Percentiles rank a stretch among this genome's conserved stretches.
Evolutionary conservation across 2,329 filamentous ascomycete species (phyloP).

Genomic region (Conoideocrella luteorostrata): DNA sequence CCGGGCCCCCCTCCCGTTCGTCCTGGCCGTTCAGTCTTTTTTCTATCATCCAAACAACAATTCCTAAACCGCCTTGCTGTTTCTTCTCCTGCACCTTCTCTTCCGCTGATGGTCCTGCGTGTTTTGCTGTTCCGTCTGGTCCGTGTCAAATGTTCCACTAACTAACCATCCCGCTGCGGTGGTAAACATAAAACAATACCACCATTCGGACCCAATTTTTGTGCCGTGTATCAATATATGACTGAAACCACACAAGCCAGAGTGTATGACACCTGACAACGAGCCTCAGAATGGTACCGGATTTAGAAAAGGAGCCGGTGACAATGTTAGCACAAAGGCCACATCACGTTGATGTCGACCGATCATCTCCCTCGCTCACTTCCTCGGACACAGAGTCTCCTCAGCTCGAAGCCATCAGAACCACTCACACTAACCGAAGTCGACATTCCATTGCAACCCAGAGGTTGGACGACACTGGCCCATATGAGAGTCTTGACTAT

Average conservation of each 20-base stretch:
- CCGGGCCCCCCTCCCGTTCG: no score
- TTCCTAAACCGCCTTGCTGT: no score
- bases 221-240: not conserved
- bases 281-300: conserved; percentile 5
- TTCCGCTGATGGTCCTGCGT: no score
- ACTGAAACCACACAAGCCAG: no score
- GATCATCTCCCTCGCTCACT: not conserved
- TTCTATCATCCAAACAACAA: no score
- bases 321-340: not conserved
- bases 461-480: conserved; percentile 16
- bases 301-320: conserved; percentile 1
- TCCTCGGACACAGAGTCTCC: conserved; percentile 1
- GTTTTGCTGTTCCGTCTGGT: no score
- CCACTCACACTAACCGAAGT: conserved; percentile 13
- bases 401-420: conserved; percentile 1
- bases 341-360: not conserved
- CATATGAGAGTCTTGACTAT: conserved; percentile 30
- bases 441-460: conserved; percentile 12
- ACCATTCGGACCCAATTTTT: not conserved
- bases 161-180: not conserved
- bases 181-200: not conserved
- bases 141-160: no score
- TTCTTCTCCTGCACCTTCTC: no score
- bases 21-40: no score
- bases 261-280: no score